phyloP scores from a whole-genome alignment of 306 rosid genomes.

The Rubus idaeus region DNA sequence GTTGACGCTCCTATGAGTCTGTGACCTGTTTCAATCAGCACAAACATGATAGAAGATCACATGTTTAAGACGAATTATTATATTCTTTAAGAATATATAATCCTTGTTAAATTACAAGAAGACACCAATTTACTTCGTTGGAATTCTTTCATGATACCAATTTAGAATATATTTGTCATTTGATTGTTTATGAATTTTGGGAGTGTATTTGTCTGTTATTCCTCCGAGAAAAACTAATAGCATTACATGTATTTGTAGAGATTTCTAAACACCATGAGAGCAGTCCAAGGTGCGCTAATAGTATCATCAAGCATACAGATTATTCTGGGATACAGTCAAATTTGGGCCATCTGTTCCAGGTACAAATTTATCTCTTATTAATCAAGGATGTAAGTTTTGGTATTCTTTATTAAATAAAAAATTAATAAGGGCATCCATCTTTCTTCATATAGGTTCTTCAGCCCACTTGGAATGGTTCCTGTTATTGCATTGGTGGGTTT shows the following conservation, averaged over 20 bases:
- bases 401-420: background rate
- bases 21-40: background rate
- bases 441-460: slow-evolving; percentile 70
- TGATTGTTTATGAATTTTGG: background rate
- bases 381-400: slow-evolving; percentile 6
- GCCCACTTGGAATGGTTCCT: slow-evolving; percentile 99
- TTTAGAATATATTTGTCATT: background rate
- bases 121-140: background rate
- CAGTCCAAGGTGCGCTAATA: slow-evolving; percentile 91
- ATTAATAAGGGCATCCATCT: slow-evolving; percentile 5
- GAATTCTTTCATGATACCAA: background rate
- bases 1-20: background rate
- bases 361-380: slow-evolving; percentile 9
- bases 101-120: background rate
- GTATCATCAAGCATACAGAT: slow-evolving; percentile 93
- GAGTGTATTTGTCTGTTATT: background rate
- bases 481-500: slow-evolving; percentile 93
- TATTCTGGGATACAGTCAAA: slow-evolving; percentile 88
- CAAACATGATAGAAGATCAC: background rate
- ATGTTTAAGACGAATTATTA: background rate
- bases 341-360: slow-evolving; percentile 99
- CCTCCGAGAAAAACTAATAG: slow-evolving; percentile 10
- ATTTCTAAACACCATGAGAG: slow-evolving; percentile 87
- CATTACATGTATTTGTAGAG: slow-evolving; percentile 51
- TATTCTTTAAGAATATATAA: background rate